Evolutionary conservation across 2,329 filamentous ascomycete species (phyloP), one percentile per base, ranked within the genome.

Genomic region (Mollisiaceae sp.): DNA sequence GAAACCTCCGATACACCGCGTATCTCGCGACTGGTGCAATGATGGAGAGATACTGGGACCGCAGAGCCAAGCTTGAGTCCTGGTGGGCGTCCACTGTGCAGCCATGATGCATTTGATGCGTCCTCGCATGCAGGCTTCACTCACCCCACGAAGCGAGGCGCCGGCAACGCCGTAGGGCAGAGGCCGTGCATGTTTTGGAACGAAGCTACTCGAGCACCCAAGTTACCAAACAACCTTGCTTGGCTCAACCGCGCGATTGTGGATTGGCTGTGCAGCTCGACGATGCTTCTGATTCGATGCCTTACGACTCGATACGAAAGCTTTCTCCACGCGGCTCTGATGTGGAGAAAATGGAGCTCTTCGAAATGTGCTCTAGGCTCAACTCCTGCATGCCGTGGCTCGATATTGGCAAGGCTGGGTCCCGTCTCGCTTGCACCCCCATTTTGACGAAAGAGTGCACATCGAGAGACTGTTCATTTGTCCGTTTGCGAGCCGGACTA

Each of bases 361-460:
- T 57, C 39, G 12, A 32, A 32, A 3, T 32, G 27, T 32, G 27
- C 27, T 32, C 27, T 14, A 22, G 12, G 14, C 14, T 56, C n/a
- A 18, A 36, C 32, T 38, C 27, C 60, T 12, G 15, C 35, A 54
- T 58, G n/a, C n/a, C n/a, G n/a, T n/a, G 56, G 62, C 47, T 39
- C 24, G 32, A 22, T 18, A 67, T 61, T 67, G 65, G 65, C 63
- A 65, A 63, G 67, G 67, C 67, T 68, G 62, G 59, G 15, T 36
- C 20, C 45, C 22, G 12, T 45, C 47, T 24, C 57, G 43, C 56
- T 27, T 59, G n/a, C 45, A 50, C 20, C n/a, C 20, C 20, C n/a
- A 50, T 50, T 22, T 54, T 12, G 50, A 54, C 6, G 12, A 5
- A 18, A 8, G 50, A 54, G 27, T 35, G 50, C 50, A 54, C 14